Conservation (phyloP, 2,329 filamentous ascomycete genomes). For the Nemania bipapillata region DNA sequence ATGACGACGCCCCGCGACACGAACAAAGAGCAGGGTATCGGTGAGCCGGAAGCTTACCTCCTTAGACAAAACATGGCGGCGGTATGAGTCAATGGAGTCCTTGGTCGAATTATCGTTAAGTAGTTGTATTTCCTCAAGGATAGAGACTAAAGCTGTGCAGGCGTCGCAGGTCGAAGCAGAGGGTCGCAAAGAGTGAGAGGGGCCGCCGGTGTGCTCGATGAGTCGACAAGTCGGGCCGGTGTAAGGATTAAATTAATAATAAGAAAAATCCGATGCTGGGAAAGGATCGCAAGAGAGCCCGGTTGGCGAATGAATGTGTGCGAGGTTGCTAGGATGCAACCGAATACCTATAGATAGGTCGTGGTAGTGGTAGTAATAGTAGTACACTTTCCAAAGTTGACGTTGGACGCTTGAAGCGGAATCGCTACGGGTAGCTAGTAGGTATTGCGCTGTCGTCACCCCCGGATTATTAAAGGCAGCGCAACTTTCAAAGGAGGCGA, state of each 20-base stretch:
- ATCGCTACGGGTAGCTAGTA: neutral
- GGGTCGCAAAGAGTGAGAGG: slow-evolving; percentile 9
- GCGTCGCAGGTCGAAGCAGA: neutral
- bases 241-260: slow-evolving; percentile 9
- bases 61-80: slow-evolving; percentile 69
- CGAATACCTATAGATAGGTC: neutral
- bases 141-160: neutral
- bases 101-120: neutral
- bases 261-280: neutral
- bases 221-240: slow-evolving; percentile 7
- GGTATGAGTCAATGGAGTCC: slow-evolving; percentile 10
- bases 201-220: slow-evolving; percentile 9
- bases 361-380: neutral
- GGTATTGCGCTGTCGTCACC: slow-evolving; percentile 16
- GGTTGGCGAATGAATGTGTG: slow-evolving; percentile 25
- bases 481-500: slow-evolving; percentile 14
- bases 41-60: slow-evolving; percentile 57
- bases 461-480: slow-evolving; percentile 7
- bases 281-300: neutral
- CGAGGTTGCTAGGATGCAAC: slow-evolving; percentile 24
- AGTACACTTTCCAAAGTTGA: neutral
- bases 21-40: slow-evolving; percentile 8
- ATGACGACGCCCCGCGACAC: slow-evolving; percentile 8
- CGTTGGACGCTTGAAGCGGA: slow-evolving; percentile 18
- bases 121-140: neutral